Conservation (phyloP, 2,329 filamentous ascomycete species). For the Trichophyton verrucosum region DNA sequence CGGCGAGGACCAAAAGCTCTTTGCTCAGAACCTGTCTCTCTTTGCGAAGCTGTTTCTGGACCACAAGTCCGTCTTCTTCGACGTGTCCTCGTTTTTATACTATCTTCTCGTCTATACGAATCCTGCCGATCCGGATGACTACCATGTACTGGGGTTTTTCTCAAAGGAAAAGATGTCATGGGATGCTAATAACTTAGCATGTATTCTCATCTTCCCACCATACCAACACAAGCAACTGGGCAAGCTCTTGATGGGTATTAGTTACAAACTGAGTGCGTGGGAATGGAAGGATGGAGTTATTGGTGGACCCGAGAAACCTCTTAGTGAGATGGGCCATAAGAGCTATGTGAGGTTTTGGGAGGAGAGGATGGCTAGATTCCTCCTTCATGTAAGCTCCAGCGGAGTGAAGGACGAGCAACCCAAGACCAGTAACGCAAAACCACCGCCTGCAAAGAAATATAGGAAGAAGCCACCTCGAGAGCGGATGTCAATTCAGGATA, state of each 20-base stretch:
- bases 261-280: constrained; percentile 77
- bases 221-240: constrained; percentile 89
- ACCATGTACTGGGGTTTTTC: constrained; percentile 84
- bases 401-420: background rate
- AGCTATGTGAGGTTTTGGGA: constrained; percentile 83
- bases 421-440: constrained; percentile 10
- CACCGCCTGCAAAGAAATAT: constrained; percentile 20
- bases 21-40: constrained; percentile 87
- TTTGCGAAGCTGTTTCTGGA: constrained; percentile 97
- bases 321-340: constrained; percentile 70
- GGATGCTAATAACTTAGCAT: constrained; percentile 96
- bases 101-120: constrained; percentile 73
- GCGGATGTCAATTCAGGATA: constrained; percentile 53
- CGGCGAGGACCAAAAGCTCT: constrained; percentile 75
- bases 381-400: constrained; percentile 31
- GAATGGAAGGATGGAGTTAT: constrained; percentile 55
- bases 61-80: constrained; percentile 97
- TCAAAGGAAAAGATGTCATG: constrained; percentile 98
- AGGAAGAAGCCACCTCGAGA: constrained; percentile 35
- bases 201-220: constrained; percentile 88
- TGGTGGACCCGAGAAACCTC: constrained; percentile 86
- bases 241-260: constrained; percentile 78
- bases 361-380: constrained; percentile 62
- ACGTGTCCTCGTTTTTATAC: constrained; percentile 87
- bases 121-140: constrained; percentile 28